Evolutionary conservation across 176 grass and related monocot genomes (phyloP).

Genomic region (Eragrostis curvula): DNA sequence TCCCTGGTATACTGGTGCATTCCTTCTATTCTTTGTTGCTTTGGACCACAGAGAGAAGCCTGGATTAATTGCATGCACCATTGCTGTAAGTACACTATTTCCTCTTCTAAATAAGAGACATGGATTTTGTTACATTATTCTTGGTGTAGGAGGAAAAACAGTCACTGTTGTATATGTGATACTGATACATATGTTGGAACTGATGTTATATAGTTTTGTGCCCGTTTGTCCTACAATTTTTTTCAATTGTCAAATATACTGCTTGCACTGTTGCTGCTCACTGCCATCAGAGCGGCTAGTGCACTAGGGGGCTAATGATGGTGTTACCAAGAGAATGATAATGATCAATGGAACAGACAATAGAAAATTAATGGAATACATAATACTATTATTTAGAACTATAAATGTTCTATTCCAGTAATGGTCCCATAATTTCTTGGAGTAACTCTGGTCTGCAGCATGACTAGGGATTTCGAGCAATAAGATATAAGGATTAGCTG

Average conservation of each 20-base stretch:
- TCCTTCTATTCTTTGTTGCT: conserved; percentile 71
- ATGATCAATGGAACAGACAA: background rate
- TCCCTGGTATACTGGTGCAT: conserved; percentile 68
- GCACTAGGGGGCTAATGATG: background rate
- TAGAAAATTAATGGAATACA: background rate
- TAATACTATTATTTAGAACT: background rate
- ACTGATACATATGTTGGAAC: background rate
- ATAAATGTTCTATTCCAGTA: background rate
- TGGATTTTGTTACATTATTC: conserved; percentile 1
- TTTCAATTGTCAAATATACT: background rate
- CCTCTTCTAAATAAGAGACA: background rate
- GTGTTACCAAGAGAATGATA: background rate
- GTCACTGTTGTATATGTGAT: background rate
- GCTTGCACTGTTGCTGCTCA: background rate
- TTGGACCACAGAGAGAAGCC: conserved; percentile 74
- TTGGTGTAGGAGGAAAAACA: background rate
- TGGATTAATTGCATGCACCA: conserved; percentile 64
- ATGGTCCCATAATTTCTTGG: conserved; percentile 16
- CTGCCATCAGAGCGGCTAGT: background rate
- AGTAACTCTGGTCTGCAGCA: conserved; percentile 19
- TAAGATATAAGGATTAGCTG: background rate
- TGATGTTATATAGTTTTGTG: background rate
- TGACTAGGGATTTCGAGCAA: background rate
- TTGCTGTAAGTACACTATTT: conserved; percentile 66
- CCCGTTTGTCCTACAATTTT: conserved; percentile 23